phyloP scores from a whole-genome alignment of 108 stramenopile genomes.

The Cyclotella sp. region DNA sequence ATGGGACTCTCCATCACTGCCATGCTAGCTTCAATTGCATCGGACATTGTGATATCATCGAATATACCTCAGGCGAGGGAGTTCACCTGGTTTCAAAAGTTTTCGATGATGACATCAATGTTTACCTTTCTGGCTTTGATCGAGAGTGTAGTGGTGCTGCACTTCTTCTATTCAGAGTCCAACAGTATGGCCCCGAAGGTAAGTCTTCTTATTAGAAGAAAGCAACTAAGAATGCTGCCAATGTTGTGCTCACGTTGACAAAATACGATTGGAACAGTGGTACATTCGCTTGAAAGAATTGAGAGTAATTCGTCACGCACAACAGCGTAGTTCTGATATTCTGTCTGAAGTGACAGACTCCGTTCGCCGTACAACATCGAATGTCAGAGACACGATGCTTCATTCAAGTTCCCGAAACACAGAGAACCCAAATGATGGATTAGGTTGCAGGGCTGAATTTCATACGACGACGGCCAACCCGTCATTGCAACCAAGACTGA shows the following conservation, averaged over 20 bases:
- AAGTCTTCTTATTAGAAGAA: neutral
- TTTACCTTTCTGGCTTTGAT: slow-evolving; percentile 46
- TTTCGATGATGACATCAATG: slow-evolving; percentile 17
- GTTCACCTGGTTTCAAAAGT: slow-evolving; percentile 53
- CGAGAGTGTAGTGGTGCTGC: slow-evolving; percentile 41
- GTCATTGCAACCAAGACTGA: neutral
- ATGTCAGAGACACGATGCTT: neutral
- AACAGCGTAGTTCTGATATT: slow-evolving; percentile 1
- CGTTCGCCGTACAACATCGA: neutral
- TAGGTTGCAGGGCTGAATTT: neutral
- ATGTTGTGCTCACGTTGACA: neutral
- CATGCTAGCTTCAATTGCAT: slow-evolving; percentile 51
- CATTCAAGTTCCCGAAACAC: no score
- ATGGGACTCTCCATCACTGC: slow-evolving; percentile 56
- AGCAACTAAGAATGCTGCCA: neutral
- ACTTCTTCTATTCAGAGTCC: slow-evolving; percentile 38
- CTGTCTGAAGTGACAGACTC: neutral
- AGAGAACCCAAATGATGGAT: no score
- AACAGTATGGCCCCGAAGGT: slow-evolving; percentile 18
- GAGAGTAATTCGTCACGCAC: neutral
- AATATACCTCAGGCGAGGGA: slow-evolving; percentile 42
- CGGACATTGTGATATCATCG: slow-evolving; percentile 47
- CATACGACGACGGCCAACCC: neutral
- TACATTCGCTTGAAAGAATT: neutral
- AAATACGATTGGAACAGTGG: neutral